Evolutionary conservation across 106 monocot species (phyloP).

Genomic region (Iris macrosiphon): DNA sequence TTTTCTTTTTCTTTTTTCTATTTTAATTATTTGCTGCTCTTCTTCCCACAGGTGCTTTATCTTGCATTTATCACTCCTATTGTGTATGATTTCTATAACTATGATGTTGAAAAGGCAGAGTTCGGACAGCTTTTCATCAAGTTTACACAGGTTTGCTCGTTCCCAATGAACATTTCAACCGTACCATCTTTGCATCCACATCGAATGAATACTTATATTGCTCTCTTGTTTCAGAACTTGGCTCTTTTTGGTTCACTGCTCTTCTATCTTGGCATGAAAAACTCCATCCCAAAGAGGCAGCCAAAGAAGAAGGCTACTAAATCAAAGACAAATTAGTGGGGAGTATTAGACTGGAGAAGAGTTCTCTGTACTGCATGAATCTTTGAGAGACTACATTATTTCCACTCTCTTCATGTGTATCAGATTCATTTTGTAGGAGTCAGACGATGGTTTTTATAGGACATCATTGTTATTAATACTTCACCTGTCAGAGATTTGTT

Average conservation of each 20-base stretch:
- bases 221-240: constrained; percentile 46
- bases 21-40: not conserved
- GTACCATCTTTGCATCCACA: not conserved
- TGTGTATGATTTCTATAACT: constrained; percentile 86
- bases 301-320: constrained; percentile 67
- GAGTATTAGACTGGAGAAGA: no score
- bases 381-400: not conserved
- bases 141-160: constrained; percentile 43
- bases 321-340: constrained; percentile 33
- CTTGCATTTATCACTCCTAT: constrained; percentile 59
- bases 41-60: constrained; percentile 33
- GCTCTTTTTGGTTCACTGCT: constrained; percentile 71
- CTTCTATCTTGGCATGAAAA: constrained; percentile 85
- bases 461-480: not conserved
- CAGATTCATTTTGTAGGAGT: constrained; percentile 1
- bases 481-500: not conserved
- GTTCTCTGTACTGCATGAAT: not conserved
- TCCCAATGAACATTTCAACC: no score
- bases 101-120: constrained; percentile 48
- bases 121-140: constrained; percentile 65
- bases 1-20: not conserved
- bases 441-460: constrained; percentile 1
- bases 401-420: not conserved
- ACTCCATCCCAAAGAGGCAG: constrained; percentile 51
- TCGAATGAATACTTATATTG: not conserved